Conservation (phyloP, 345 rosid species). For the Erysimum cheiranthoides region DNA sequence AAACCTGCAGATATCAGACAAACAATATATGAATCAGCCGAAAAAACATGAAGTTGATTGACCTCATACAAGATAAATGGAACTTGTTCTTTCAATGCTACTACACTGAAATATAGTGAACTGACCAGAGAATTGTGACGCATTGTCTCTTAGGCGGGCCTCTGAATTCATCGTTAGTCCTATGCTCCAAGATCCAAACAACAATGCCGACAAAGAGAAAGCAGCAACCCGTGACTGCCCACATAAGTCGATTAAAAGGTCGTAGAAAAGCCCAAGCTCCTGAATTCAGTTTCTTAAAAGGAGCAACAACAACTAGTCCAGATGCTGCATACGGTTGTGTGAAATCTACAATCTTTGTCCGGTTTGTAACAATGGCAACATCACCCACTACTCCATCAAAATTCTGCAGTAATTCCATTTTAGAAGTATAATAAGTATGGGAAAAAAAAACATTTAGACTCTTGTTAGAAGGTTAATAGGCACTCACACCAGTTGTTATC, state of each 20-base stretch:
- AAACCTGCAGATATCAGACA: conserved; percentile 74
- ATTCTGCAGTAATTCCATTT: conserved; percentile 48
- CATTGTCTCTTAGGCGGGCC: conserved; percentile 85
- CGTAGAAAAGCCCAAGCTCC: conserved; percentile 96
- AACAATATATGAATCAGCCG: conserved; percentile 44
- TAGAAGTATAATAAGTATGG: background rate
- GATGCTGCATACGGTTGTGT: conserved; percentile 93
- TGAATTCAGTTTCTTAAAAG: conserved; percentile 69
- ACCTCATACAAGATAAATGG: background rate
- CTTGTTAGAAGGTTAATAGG: conserved; percentile 1
- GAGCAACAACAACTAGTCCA: conserved; percentile 90
- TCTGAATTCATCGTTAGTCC: conserved; percentile 90
- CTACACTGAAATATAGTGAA: background rate
- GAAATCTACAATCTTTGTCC: conserved; percentile 87
- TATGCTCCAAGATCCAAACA: conserved; percentile 93
- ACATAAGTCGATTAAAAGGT: conserved; percentile 74
- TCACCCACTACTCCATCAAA: conserved; percentile 95
- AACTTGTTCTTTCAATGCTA: background rate
- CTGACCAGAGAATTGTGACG: conserved; percentile 86
- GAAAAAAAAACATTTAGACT: background rate
- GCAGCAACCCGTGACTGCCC: conserved; percentile 72
- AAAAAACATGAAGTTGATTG: conserved; percentile 7
- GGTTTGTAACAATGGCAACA: conserved; percentile 80
- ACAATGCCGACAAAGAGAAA: conserved; percentile 80
- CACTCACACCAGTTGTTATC: conserved; percentile 86